Conservation (phyloP, 106 monocot species). For the Hemerocallis citrina region DNA sequence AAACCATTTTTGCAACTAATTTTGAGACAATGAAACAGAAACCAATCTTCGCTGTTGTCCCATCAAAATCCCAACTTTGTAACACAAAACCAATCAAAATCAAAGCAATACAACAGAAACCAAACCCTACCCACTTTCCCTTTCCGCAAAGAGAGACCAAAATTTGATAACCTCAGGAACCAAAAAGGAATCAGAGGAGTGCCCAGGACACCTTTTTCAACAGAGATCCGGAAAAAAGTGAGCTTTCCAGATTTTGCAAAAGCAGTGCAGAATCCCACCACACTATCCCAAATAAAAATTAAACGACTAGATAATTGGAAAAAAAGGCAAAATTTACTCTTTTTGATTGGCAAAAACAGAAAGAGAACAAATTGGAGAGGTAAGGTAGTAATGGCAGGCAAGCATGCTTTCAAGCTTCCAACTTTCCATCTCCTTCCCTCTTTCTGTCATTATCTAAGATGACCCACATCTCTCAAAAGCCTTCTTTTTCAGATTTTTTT, state of each 20-base stretch:
- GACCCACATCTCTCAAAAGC: too few species aligned
- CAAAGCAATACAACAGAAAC: background rate
- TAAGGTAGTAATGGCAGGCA: conserved; percentile 70
- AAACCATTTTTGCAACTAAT: too few species aligned
- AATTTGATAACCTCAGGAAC: background rate
- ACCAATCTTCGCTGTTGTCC: background rate
- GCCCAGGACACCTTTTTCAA: conserved; percentile 12
- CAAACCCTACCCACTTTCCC: background rate
- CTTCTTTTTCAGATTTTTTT: too few species aligned
- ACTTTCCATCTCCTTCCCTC: conserved; percentile 36
- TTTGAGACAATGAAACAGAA: background rate
- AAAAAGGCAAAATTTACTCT: conserved; percentile 8
- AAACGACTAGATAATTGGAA: background rate
- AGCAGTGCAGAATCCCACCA: background rate
- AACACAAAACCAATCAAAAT: background rate
- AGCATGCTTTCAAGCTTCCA: conserved; percentile 72
- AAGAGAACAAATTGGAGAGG: background rate
- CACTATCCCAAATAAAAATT: conserved; percentile 1
- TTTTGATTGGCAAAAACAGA: background rate
- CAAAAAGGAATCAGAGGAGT: conserved; percentile 2
- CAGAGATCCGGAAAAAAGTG: conserved; percentile 21
- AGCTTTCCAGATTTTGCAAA: conserved; percentile 16
- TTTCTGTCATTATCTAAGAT: conserved; percentile 36
- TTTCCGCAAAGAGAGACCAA: conserved; percentile 1
- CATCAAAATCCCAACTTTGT: conserved; percentile 8